phyloP scores from a whole-genome alignment of 768 basidiomycete genomes.

The Tephrocybe rancida region DNA sequence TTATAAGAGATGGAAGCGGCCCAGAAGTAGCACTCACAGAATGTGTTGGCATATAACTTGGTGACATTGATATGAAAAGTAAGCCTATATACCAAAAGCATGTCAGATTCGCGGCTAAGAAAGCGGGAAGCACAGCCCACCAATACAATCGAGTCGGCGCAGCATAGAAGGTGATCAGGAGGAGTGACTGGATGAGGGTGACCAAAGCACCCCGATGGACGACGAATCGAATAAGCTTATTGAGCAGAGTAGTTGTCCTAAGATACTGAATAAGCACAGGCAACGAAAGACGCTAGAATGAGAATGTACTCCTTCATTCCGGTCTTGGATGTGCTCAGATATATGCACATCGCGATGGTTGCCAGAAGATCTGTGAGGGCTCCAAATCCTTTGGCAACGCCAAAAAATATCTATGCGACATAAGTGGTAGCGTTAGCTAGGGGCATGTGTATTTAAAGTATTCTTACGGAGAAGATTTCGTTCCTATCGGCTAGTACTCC shows the following conservation, averaged over 20 bases:
- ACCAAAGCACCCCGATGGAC: slow-evolving; percentile 47
- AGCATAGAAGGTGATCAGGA: slow-evolving; percentile 44
- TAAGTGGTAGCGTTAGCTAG: too few relatives aligned
- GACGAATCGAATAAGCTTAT: slow-evolving; percentile 39
- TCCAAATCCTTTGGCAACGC: slow-evolving; percentile 46
- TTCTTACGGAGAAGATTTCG: slow-evolving; percentile 29
- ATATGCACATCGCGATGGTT: slow-evolving; percentile 45
- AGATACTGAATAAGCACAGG: not conserved
- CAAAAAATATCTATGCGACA: slow-evolving; percentile 46
- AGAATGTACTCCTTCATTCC: slow-evolving; percentile 36
- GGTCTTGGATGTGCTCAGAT: slow-evolving; percentile 37
- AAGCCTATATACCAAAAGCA: slow-evolving; percentile 31
- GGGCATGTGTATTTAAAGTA: not conserved
- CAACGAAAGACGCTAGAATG: not conserved
- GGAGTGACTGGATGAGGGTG: slow-evolving; percentile 41
- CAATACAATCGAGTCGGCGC: slow-evolving; percentile 37
- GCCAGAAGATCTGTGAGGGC: slow-evolving; percentile 45
- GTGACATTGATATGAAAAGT: slow-evolving; percentile 51
- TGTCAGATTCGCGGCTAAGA: not conserved
- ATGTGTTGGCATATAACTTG: slow-evolving; percentile 50
- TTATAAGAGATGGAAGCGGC: too few relatives aligned
- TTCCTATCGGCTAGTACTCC: slow-evolving; percentile 33
- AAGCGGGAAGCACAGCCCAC: slow-evolving; percentile 20
- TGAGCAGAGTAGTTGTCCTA: slow-evolving; percentile 43
- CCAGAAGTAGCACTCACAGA: too few relatives aligned